Base-by-base conservation (phyloP, 176 grass and related monocot genomes). In the Triticum aestivum region DNA sequence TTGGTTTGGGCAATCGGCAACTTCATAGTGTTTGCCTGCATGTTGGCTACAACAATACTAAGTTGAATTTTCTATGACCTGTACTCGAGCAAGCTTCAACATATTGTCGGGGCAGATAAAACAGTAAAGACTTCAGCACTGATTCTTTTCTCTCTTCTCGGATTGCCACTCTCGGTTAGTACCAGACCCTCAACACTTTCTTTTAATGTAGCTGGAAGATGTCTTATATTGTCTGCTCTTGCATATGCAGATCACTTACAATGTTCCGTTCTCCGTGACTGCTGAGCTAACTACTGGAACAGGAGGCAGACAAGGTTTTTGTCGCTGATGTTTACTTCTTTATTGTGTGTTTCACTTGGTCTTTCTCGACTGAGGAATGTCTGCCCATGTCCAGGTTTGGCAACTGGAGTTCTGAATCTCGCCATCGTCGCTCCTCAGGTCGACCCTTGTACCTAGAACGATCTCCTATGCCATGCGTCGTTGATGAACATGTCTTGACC, bases 371-470 rank as follows among this genome's bases (percentile, higher is more conserved):
- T 49, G 51, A 88, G 26, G 10, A 83, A 51, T 58, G 68, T 73
- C n/a, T 87, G 33, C 37, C 34, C n/a, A 64, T 87, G 49, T 92
- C 1, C 64, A 99, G 97, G 97, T 83, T 86, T 99, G 87, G 94
- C 97, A 30, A 99, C 94, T 52, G 97, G 97, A 85, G 97, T 99
- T 75, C 77, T 99, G 78, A 99, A 99, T 87, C 94, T 99, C 1
- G 94, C 94, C 38, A 99, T 99, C 34, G 97, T 99, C 0, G 84
- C 94, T 87, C 97, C 97, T 54, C 94, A 99, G 94, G 97, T 99
- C 62, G 14, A 80, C 47, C 1, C 12, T 58, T 63, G 63, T 54
- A 74, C 3, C 33, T 11, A 20, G 10, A 41, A 24, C 0, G 3
- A 5, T 9, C 9, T 20, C 11, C 18, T 78, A 39, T 35, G 41